phyloP scores from a whole-genome alignment of 2,329 filamentous ascomycete genomes.

The Passalora sequoiae region DNA sequence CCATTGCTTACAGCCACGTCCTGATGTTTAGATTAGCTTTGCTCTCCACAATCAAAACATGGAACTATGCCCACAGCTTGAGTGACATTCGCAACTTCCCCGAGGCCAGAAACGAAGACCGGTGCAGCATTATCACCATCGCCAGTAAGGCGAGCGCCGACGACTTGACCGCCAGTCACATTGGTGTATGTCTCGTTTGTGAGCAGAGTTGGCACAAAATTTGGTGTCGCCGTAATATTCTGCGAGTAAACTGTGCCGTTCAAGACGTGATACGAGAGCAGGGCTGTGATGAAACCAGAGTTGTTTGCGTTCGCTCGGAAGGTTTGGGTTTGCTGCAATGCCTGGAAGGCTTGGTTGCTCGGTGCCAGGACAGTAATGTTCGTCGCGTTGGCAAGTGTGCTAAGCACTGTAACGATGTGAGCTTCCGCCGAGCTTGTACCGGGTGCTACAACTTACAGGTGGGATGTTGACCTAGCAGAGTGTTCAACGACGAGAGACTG shows the following conservation, averaged over 20 bases:
- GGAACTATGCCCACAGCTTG: constrained; percentile 41
- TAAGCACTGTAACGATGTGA: constrained; percentile 24
- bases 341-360: constrained; percentile 47
- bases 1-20: constrained; percentile 30
- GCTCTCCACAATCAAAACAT: background rate
- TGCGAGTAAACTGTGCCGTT: constrained; percentile 46
- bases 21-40: constrained; percentile 2
- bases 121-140: constrained; percentile 40
- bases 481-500: constrained; percentile 16
- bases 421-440: too few relatives aligned
- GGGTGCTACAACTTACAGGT: constrained; percentile 6
- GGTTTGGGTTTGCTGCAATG: constrained; percentile 23
- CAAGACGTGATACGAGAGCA: constrained; percentile 56
- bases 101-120: constrained; percentile 52
- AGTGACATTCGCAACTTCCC: constrained; percentile 46
- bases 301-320: constrained; percentile 35
- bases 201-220: constrained; percentile 48
- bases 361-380: constrained; percentile 58
- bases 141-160: constrained; percentile 7
- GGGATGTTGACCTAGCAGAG: constrained; percentile 12
- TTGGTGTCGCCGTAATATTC: constrained; percentile 32
- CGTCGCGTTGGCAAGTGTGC: constrained; percentile 29
- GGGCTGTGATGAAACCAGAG: constrained; percentile 37
- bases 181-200: constrained; percentile 51
- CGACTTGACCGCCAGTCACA: constrained; percentile 56